Evolutionary conservation across 2,329 filamentous ascomycete species (phyloP).

Genomic region (Zalaria sp.): DNA sequence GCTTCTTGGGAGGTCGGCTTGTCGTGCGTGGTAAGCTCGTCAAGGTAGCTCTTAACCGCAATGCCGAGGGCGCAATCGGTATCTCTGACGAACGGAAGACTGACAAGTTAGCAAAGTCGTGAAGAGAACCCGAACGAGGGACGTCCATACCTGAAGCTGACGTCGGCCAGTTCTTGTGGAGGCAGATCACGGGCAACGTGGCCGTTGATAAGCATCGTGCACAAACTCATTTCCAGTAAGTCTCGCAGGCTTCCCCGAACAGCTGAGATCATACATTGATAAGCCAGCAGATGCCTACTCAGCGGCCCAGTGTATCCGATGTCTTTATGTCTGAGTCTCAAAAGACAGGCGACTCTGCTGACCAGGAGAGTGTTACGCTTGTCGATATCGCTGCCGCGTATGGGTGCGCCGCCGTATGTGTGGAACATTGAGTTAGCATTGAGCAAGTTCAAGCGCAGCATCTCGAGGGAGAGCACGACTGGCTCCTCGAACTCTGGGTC

Average conservation of each 20-base stretch:
- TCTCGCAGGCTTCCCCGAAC: constrained; percentile 71
- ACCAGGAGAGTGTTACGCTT: constrained; percentile 67
- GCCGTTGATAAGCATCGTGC: constrained; percentile 66
- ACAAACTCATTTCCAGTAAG: constrained; percentile 68
- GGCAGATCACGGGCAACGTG: constrained; percentile 53
- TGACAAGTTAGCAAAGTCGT: neutral
- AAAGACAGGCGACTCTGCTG: constrained; percentile 71
- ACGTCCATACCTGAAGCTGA: constrained; percentile 55
- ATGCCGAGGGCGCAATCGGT: constrained; percentile 66
- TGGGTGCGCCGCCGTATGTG: constrained; percentile 40
- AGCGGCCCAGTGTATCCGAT: constrained; percentile 92
- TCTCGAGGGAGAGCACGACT: constrained; percentile 69
- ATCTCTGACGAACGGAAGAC: constrained; percentile 52
- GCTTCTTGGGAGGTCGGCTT: constrained; percentile 38
- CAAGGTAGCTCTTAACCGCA: constrained; percentile 65
- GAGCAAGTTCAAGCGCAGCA: constrained; percentile 66
- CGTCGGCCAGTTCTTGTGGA: constrained; percentile 40
- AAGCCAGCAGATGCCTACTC: constrained; percentile 76
- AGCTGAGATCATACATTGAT: constrained; percentile 67
- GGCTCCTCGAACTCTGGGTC: constrained; percentile 53
- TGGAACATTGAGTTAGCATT: constrained; percentile 54
- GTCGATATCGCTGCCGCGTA: constrained; percentile 51
- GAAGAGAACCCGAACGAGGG: constrained; percentile 5
- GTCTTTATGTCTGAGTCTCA: constrained; percentile 65
- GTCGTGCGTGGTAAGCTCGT: constrained; percentile 48